Evolutionary conservation across 192 early-diverging fungal genomes (phyloP).

Genomic region (Backusella circina): DNA sequence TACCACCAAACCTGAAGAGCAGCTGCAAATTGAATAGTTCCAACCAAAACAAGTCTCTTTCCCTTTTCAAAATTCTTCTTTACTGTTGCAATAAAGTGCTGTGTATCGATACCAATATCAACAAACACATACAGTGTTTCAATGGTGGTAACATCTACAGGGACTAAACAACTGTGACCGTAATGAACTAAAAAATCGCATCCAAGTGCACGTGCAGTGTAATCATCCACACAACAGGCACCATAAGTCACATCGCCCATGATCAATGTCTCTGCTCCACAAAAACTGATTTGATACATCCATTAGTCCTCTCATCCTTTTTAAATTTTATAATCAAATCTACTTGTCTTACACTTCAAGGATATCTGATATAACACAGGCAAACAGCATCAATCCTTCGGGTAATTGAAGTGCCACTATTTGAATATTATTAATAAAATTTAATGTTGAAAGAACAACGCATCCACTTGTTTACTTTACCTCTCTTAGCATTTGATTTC

Average conservation of each 20-base stretch:
- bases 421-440: neutral
- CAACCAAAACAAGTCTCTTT: slow-evolving; percentile 76
- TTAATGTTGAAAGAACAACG: neutral
- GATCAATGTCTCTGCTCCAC: slow-evolving; percentile 85
- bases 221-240: slow-evolving; percentile 98
- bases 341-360: slow-evolving; percentile 59
- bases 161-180: slow-evolving; percentile 93
- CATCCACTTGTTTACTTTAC: slow-evolving; percentile 26
- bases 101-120: slow-evolving; percentile 92
- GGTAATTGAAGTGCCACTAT: slow-evolving; percentile 94
- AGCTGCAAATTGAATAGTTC: slow-evolving; percentile 93
- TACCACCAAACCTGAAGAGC: slow-evolving; percentile 66
- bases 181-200: slow-evolving; percentile 99
- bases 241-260: slow-evolving; percentile 99
- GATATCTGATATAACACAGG: slow-evolving; percentile 91
- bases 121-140: slow-evolving; percentile 99
- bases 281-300: slow-evolving; percentile 46
- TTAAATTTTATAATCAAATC: neutral
- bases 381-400: slow-evolving; percentile 94
- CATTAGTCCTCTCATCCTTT: neutral
- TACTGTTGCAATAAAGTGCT: slow-evolving; percentile 91
- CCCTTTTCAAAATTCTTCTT: slow-evolving; percentile 80
- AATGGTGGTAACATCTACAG: slow-evolving; percentile 90
- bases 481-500: slow-evolving; percentile 68
- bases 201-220: slow-evolving; percentile 83